A percentile compares a stretch with the other conserved stretches of the same genome.
Evolutionary conservation across 495 filamentous ascomycete species (phyloP).

Genomic region (Coniosporium apollinis): DNA sequence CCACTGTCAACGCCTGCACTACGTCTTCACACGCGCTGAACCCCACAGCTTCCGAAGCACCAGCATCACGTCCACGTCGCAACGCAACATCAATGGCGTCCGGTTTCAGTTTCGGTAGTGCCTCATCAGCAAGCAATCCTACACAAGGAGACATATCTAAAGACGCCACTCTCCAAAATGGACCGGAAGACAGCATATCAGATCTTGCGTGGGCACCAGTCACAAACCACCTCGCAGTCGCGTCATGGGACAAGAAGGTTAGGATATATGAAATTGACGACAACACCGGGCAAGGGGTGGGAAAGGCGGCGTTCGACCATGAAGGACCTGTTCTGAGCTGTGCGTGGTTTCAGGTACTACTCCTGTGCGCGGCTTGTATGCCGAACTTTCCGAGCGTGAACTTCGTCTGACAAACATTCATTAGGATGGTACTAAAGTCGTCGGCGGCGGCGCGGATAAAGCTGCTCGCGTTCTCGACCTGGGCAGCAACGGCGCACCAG

Average conservation of each 20-base stretch:
- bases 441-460: conserved; percentile 75
- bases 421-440: conserved; percentile 57
- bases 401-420: background rate
- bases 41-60: too few species aligned
- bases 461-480: conserved; percentile 65
- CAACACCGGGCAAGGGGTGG: conserved; percentile 48
- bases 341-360: conserved; percentile 72
- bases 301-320: conserved; percentile 62
- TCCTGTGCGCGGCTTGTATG: too few species aligned
- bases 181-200: conserved; percentile 75
- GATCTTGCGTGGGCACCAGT: conserved; percentile 67
- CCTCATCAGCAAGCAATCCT: too few species aligned
- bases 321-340: conserved; percentile 62
- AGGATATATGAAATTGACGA: conserved; percentile 80
- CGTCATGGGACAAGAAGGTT: conserved; percentile 89
- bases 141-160: conserved; percentile 82
- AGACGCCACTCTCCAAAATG: conserved; percentile 59
- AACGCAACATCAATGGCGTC: too few species aligned
- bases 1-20: too few species aligned
- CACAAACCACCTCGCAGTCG: conserved; percentile 62
- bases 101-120: conserved; percentile 52
- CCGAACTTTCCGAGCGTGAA: too few species aligned
- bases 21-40: too few species aligned
- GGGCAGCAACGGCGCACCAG: conserved; percentile 31
- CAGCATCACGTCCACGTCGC: too few species aligned